Conservation (phyloP, 2,329 filamentous ascomycete genomes). For the Colletotrichum spinosum region DNA sequence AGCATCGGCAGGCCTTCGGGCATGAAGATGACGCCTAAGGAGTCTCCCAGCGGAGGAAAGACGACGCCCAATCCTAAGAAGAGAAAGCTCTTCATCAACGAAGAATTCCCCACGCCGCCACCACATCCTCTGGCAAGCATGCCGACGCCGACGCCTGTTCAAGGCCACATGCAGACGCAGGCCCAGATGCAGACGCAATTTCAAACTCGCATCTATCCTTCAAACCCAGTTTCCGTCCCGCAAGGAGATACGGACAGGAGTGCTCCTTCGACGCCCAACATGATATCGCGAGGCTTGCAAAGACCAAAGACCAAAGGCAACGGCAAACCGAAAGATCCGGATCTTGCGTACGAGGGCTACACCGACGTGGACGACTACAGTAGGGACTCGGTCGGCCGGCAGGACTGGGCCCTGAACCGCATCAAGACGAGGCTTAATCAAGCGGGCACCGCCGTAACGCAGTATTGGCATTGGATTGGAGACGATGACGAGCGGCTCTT, state of each 20-base stretch:
- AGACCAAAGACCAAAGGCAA: slow-evolving; percentile 19
- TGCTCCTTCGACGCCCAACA: slow-evolving; percentile 14
- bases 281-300: slow-evolving; percentile 19
- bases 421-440: slow-evolving; percentile 62
- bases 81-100: slow-evolving; percentile 43
- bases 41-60: slow-evolving; percentile 38
- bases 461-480: slow-evolving; percentile 67
- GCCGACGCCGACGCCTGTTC: slow-evolving; percentile 9
- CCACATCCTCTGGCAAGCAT: slow-evolving; percentile 13
- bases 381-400: slow-evolving; percentile 54
- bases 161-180: neutral
- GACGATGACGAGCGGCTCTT: slow-evolving; percentile 52
- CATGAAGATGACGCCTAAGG: slow-evolving; percentile 50
- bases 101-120: slow-evolving; percentile 13
- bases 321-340: slow-evolving; percentile 43
- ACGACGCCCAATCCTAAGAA: slow-evolving; percentile 44
- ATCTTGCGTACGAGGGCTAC: slow-evolving; percentile 58
- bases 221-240: neutral
- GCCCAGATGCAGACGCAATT: too few relatives aligned
- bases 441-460: slow-evolving; percentile 60
- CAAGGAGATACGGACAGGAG: slow-evolving; percentile 10
- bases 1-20: slow-evolving; percentile 68
- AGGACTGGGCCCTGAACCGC: slow-evolving; percentile 65
- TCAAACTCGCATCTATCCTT: too few relatives aligned
- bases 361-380: slow-evolving; percentile 65